Conservation (phyloP, 148 eudicot species). For the Chenopodium formosanum region DNA sequence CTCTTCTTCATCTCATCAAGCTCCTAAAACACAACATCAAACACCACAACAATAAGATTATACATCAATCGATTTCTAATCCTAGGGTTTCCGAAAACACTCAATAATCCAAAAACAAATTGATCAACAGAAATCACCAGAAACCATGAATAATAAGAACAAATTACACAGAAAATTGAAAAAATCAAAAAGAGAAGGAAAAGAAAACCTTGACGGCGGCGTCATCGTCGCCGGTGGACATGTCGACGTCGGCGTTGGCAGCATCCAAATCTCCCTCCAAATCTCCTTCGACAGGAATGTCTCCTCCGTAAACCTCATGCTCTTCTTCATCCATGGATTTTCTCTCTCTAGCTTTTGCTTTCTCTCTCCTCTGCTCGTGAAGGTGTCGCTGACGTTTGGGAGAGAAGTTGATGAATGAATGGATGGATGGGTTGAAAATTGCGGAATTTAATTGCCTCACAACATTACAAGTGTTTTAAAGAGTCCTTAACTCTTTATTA, state of each 20-base stretch:
- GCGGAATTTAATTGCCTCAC: neutral
- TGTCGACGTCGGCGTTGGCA: constrained; percentile 52
- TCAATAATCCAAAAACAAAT: neutral
- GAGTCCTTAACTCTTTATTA: too few relatives aligned
- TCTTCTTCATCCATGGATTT: constrained; percentile 76
- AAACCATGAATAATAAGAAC: neutral
- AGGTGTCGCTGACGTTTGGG: neutral
- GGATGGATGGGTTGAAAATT: neutral
- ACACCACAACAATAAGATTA: neutral
- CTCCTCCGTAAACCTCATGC: constrained; percentile 93
- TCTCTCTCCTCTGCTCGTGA: neutral
- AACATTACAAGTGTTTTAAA: too few relatives aligned
- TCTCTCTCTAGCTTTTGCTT: neutral
- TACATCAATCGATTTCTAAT: neutral
- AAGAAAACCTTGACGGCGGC: constrained; percentile 75
- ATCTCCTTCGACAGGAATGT: constrained; percentile 74
- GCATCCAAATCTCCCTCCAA: constrained; percentile 51
- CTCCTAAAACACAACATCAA: constrained; percentile 42
- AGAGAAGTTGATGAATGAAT: neutral
- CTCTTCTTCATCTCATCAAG: constrained; percentile 93
- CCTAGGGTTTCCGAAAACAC: constrained; percentile 19
- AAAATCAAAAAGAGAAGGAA: neutral
- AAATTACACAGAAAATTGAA: neutral
- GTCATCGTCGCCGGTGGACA: constrained; percentile 71
- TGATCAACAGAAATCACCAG: neutral